Percentiles rank a stretch among this genome's conserved stretches.
Evolutionary conservation across 2,329 filamentous ascomycete genomes (phyloP).

Genomic region (Phoma sp.): DNA sequence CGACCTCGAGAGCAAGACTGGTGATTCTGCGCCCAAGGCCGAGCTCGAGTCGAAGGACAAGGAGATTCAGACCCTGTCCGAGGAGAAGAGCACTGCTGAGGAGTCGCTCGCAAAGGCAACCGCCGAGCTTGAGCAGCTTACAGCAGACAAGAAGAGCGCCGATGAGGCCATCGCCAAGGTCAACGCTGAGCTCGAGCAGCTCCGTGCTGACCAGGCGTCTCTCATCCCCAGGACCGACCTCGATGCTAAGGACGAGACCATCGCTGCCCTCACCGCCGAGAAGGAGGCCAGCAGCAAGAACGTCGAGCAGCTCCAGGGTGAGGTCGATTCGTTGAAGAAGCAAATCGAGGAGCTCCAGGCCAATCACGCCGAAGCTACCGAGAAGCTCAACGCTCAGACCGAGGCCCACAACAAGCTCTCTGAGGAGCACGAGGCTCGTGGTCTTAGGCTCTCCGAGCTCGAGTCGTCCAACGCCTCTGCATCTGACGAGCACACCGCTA

Average conservation of each 20-base stretch:
- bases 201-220: constrained; percentile 19
- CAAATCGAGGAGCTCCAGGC: constrained; percentile 28
- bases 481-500: constrained; percentile 27
- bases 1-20: constrained; percentile 25
- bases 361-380: constrained; percentile 23
- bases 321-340: constrained; percentile 31
- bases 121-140: constrained; percentile 26
- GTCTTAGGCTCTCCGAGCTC: constrained; percentile 25
- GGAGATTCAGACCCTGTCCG: constrained; percentile 33
- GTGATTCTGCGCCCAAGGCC: constrained; percentile 26
- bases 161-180: constrained; percentile 27
- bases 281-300: constrained; percentile 30
- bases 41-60: constrained; percentile 40
- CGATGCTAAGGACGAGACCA: constrained; percentile 33
- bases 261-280: constrained; percentile 33
- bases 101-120: constrained; percentile 25
- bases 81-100: constrained; percentile 27
- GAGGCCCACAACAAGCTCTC: constrained; percentile 30
- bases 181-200: constrained; percentile 25
- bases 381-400: constrained; percentile 23
- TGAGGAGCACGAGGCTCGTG: constrained; percentile 26
- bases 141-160: constrained; percentile 18
- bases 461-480: constrained; percentile 22
- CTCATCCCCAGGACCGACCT: constrained; percentile 34
- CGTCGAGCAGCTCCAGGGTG: constrained; percentile 29